Base-by-base conservation (phyloP, 345 rosid genomes). In the Camelina sativa region DNA sequence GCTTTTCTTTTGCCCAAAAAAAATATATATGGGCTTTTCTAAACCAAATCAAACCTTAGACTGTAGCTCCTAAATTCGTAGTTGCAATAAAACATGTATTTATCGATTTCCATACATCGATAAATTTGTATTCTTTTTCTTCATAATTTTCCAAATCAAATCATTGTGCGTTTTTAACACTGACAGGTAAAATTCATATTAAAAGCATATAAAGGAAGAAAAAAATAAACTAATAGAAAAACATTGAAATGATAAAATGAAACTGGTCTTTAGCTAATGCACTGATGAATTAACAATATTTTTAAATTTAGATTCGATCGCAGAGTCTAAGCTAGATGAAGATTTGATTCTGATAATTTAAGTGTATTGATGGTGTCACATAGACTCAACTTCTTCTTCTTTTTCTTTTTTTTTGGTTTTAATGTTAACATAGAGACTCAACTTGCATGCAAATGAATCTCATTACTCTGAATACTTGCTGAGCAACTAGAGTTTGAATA, bases 291-390 rank as follows among this genome's bases (percentile, higher is more conserved):
- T 8, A 15, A 20, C 30, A 19, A 60, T 30, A 30, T 13, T 9
- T 50, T 52, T 17, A 19, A 38, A 54, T 23, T 10, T 48, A 53
- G 41, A 76, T 76, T 44, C 75, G 65, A 62, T 54, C 23, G 28
- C 69, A 61, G 6, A 12, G 71, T 62, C 59, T 62, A 54, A 76
- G 34, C 50, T 61, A 40, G 3, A 64, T 69, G 22, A 41, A 76
- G 65, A 62, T 62, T 69, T 44, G 65, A 76, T 76, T 69, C 70
- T 44, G 57, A 68, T 30, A 44, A 28, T 2, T 59, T n/a, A 19
- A 51, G 38, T 51, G 30, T 43, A 19, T 67, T 43, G 50, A 41
- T 54, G 57, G 69, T 62, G 75, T 76, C 70, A 35, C 64, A 11
- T 41, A 43, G 50, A 61, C 64, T 68, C 74, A 62, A 55, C 71